Conservation (phyloP, 2,329 filamentous ascomycete genomes). For the Fusarium avenaceum region DNA sequence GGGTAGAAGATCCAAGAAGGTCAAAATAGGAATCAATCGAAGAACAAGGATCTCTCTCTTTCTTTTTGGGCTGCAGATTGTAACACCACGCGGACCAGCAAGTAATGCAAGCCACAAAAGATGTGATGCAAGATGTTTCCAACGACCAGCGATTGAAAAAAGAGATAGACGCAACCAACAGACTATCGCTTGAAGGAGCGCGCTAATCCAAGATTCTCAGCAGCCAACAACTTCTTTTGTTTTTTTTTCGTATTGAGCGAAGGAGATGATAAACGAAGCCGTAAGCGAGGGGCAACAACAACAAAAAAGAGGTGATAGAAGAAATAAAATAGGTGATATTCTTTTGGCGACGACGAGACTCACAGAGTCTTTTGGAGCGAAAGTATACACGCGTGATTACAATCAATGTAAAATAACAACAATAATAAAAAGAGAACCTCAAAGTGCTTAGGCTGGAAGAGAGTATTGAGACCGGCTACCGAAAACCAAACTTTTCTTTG, state of each 20-base stretch:
- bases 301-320: slow-evolving; percentile 2
- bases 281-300: slow-evolving; percentile 35
- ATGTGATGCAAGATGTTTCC: slow-evolving; percentile 40
- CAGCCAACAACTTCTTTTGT: neutral
- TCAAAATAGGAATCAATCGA: no score
- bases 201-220: slow-evolving; percentile 17
- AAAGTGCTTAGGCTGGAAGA: slow-evolving; percentile 21
- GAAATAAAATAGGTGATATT: slow-evolving; percentile 28
- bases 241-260: neutral
- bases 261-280: slow-evolving; percentile 13
- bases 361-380: slow-evolving; percentile 32
- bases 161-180: slow-evolving; percentile 1
- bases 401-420: slow-evolving; percentile 29
- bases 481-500: slow-evolving; percentile 19
- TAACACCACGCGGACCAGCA: slow-evolving; percentile 16
- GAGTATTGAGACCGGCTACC: slow-evolving; percentile 40
- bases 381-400: slow-evolving; percentile 15
- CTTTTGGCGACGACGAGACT: slow-evolving; percentile 27
- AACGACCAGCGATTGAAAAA: slow-evolving; percentile 39
- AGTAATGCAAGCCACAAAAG: slow-evolving; percentile 31
- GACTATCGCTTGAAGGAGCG: slow-evolving; percentile 4
- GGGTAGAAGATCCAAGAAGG: no score
- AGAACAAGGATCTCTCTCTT: no score
- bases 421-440: neutral
- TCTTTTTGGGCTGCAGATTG: slow-evolving; percentile 30